Percentiles rank a stretch among this genome's conserved stretches.
Conservation (phyloP, 2,329 filamentous ascomycete genomes). For the Thermomyces lanuginosus region DNA sequence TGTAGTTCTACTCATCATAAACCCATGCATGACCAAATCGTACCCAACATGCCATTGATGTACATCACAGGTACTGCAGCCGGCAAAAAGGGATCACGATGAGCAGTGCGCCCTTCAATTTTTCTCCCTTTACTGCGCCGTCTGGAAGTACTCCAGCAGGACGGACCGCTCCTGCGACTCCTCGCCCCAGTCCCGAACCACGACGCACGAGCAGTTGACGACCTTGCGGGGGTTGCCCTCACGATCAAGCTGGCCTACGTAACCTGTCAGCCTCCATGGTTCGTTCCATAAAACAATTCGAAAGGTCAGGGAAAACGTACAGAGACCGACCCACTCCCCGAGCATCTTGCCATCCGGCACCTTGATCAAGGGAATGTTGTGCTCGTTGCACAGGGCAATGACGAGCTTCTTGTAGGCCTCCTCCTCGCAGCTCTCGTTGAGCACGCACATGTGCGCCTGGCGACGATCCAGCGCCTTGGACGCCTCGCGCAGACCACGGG, state of each 20-base stretch:
- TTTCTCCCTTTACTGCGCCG: conserved; percentile 43
- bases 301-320: conserved; percentile 45
- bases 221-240: conserved; percentile 99
- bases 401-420: conserved; percentile 99
- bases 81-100: too few species aligned
- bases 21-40: too few species aligned
- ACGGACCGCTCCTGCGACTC: conserved; percentile 97
- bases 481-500: conserved; percentile 93
- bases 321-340: conserved; percentile 98
- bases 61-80: too few species aligned
- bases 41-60: too few species aligned
- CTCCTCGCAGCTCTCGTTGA: conserved; percentile 99
- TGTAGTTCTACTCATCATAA: too few species aligned
- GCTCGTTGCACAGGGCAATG: conserved; percentile 94
- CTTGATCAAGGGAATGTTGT: conserved; percentile 99
- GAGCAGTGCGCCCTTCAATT: too few species aligned
- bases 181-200: conserved; percentile 99
- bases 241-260: conserved; percentile 82
- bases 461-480: conserved; percentile 97
- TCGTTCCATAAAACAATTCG: neutral
- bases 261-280: neutral
- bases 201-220: conserved; percentile 99
- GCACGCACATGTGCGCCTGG: conserved; percentile 98
- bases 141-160: conserved; percentile 99
- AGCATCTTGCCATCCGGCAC: conserved; percentile 99